Conservation (phyloP, 2,329 filamentous ascomycete genomes). For the Acephala macrosclerotiorum region DNA sequence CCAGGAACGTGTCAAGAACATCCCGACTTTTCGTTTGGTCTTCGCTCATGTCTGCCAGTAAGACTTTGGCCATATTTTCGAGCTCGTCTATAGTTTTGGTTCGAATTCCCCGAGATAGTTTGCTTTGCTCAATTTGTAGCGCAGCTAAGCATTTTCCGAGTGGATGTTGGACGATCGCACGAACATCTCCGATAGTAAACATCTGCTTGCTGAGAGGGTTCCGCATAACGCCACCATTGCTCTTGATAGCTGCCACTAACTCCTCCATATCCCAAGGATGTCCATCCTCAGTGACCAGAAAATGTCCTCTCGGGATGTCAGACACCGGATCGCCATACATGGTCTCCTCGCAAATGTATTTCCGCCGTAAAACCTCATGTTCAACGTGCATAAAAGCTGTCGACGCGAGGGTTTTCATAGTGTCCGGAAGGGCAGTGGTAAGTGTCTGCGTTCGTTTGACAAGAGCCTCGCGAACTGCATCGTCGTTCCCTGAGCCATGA, state of each 20-base stretch:
- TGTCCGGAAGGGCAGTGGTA: conserved; percentile 19
- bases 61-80: conserved; percentile 23
- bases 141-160: conserved; percentile 24
- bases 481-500: conserved; percentile 16
- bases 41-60: conserved; percentile 27
- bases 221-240: conserved; percentile 28
- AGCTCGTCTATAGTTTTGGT: conserved; percentile 26
- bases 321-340: conserved; percentile 29
- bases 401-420: conserved; percentile 16
- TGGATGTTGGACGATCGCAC: conserved; percentile 28
- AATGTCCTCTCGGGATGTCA: conserved; percentile 24
- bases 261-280: conserved; percentile 33
- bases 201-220: conserved; percentile 28
- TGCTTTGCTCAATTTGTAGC: conserved; percentile 26
- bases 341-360: conserved; percentile 27
- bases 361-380: conserved; percentile 24
- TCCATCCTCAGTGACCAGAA: conserved; percentile 29
- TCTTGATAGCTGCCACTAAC: conserved; percentile 22
- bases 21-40: conserved; percentile 26
- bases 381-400: conserved; percentile 30
- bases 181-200: conserved; percentile 28
- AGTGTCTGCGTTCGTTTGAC: conserved; percentile 23
- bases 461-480: conserved; percentile 25
- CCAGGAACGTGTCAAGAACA: conserved; percentile 26
- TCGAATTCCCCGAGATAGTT: conserved; percentile 25